phyloP scores from a whole-genome alignment of 164 flowering plant genomes.

The Taxillus chinensis region DNA sequence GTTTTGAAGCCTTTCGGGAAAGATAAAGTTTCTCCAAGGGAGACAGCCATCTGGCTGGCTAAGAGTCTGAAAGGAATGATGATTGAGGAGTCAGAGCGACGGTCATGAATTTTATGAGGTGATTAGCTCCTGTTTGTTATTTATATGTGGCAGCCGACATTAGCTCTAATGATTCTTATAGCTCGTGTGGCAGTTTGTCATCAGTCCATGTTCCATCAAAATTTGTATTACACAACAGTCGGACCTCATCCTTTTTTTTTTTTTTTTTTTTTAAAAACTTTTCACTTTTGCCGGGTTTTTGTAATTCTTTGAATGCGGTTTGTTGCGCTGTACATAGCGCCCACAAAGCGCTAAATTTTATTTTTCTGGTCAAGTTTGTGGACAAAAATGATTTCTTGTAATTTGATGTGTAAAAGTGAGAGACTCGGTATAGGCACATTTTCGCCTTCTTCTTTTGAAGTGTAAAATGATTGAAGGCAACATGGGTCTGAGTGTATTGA shows the following conservation, averaged over 20 bases:
- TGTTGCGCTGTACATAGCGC: too few species aligned
- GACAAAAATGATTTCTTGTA: neutral
- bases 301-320: constrained; percentile 21
- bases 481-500: too few species aligned
- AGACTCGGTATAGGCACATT: neutral
- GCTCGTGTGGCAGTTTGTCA: constrained; percentile 1
- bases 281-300: constrained; percentile 2
- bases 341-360: too few species aligned
- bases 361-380: neutral
- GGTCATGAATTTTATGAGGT: neutral
- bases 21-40: constrained; percentile 93
- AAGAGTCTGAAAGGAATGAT: constrained; percentile 97
- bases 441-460: too few species aligned
- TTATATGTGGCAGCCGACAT: too few species aligned
- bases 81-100: constrained; percentile 58
- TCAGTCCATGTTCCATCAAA: constrained; percentile 11
- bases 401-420: neutral
- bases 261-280: too few species aligned
- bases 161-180: constrained; percentile 1
- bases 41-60: constrained; percentile 98
- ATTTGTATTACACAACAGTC: constrained; percentile 6
- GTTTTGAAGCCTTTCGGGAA: constrained; percentile 93
- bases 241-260: neutral
- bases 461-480: too few species aligned
- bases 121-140: too few species aligned